Base-by-base conservation (phyloP, 2,329 filamentous ascomycete genomes). In the Teratosphaeria zuluensis region DNA sequence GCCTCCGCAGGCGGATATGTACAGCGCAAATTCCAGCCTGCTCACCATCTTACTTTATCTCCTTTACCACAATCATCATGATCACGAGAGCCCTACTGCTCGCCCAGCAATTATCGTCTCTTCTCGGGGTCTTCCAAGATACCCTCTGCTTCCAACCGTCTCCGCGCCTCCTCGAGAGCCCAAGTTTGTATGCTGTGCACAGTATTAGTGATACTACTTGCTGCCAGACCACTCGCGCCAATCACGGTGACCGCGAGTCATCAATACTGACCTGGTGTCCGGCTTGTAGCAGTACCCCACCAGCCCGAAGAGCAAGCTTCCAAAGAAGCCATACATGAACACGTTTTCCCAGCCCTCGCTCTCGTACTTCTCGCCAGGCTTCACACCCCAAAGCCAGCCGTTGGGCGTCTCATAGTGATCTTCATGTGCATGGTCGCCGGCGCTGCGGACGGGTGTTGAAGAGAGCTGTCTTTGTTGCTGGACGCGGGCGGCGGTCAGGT, bases 201-300 rank as follows among this genome's bases (percentile, higher is more conserved):
- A 16, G 21, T 46, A 24, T 62, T 32, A 65, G 61, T 42, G 53
- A 21, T n/a, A 8, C 5, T 5, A 19, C 53, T 32, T 42, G 16
- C 9, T 53, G 8, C 53, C 54, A 3, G 9, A 12, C 28, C 19
- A 48, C 31, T 14, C 31, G 21, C 16, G 12, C 7, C 16, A 38
- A 16, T 2, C 19, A 5, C 11, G 19, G 19, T 9, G 51, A 9
- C 28, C 12, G 30, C 24, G 6, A 16, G 14, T 53, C 4, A 14
- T 31, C 51, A 7, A 53, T 53, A 53, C 92, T 79, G 82, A 99
- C 94, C 90, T 95, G 64, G 92, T 97, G 81, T 99, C 94, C 56
- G 94, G 94, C 85, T 97, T 97, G 75, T 94, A 97, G 63, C 90
- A 90, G 78, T 96, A 90, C 65, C 88, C 90, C 65, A 96, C 80